Evolutionary conservation across 192 early-diverging fungal species (phyloP), one percentile per base, ranked within the genome.

Genomic region (Coemansia brasiliensis): DNA sequence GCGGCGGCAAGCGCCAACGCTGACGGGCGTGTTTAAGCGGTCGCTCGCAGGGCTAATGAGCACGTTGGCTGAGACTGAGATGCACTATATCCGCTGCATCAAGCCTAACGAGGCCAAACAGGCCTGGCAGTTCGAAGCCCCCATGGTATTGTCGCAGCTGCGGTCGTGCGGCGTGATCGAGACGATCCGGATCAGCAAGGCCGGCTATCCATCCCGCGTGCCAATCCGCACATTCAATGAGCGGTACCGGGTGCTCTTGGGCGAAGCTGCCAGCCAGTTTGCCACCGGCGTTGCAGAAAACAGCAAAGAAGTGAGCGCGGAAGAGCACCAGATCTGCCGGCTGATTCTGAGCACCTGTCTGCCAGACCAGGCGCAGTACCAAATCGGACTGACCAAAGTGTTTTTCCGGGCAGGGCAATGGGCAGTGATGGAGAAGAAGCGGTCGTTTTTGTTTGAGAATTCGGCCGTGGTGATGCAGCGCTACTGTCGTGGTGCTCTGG

Each of bases 151-250:
- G 10, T 80, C 86, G 22, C 96, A 98, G 80, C 73, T 98, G 53
- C 87, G 95, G 50, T 95, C 95, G 32, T 98, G 95, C 70, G 96
- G 96, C 83, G 96, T 99, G 21, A 78, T 99, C 26, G 96, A 99
- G 83, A 98, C 95, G 10, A 99, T 99, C 73, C 91, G 94, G 27
- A 99, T 99, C 81, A 90, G 87, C 72, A 94, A 92, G 72, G 95
- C 95, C 11, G 96, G 96, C 29, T 99, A 98, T 64, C 96, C 96
- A 16, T 90, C 90, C 3, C 84, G 93, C 21, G 90, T 88, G 81
- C 87, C 88, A 0, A 95, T 90, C 75, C 82, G 83, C 40, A 94
- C 95, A 24, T 99, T 98, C 74, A 92, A 89, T 52, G 90, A 94
- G 70, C 93, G 95, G 22, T 79, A 79, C 56, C 27, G 66, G 1